Conservation (phyloP, 2,329 filamentous ascomycete genomes). For the Colletotrichum higginsianum region DNA sequence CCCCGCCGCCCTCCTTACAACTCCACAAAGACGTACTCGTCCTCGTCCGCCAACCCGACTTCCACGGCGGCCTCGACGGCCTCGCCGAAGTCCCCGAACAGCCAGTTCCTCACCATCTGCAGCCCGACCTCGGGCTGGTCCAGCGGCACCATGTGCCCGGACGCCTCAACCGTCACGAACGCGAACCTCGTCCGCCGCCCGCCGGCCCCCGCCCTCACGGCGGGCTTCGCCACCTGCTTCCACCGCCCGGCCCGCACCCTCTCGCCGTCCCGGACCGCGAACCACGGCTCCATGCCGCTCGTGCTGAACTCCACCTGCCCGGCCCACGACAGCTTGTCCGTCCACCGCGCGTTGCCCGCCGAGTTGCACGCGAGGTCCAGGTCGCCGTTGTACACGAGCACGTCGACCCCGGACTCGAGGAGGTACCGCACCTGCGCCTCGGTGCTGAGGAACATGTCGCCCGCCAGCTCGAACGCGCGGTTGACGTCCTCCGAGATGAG, state of each 20-base stretch:
- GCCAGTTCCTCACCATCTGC: constrained; percentile 43
- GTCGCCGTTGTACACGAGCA: constrained; percentile 47
- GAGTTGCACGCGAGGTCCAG: constrained; percentile 45
- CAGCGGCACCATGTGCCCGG: constrained; percentile 57
- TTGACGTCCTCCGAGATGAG: constrained; percentile 31
- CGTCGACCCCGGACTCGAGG: constrained; percentile 41
- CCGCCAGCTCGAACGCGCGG: constrained; percentile 40
- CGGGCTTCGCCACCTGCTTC: constrained; percentile 33
- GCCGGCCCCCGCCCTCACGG: background rate
- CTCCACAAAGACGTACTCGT: constrained; percentile 22
- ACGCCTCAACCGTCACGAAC: constrained; percentile 52
- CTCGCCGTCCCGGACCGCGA: constrained; percentile 29
- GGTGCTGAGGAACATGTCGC: constrained; percentile 39
- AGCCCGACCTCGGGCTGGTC: constrained; percentile 42
- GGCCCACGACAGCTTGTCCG: constrained; percentile 58
- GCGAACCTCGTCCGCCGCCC: constrained; percentile 37
- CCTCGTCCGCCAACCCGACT: background rate
- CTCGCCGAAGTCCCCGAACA: constrained; percentile 30
- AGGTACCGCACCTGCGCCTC: constrained; percentile 22
- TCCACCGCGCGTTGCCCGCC: constrained; percentile 53
- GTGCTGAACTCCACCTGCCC: constrained; percentile 59
- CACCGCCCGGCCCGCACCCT: constrained; percentile 18
- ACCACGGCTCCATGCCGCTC: constrained; percentile 45
- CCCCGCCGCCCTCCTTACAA: background rate
- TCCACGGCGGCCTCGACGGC: constrained; percentile 10